Evolutionary conservation across 139 green algal species (phyloP), one percentile per base, ranked within the genome.

Genomic region (Mesostigma viride): DNA sequence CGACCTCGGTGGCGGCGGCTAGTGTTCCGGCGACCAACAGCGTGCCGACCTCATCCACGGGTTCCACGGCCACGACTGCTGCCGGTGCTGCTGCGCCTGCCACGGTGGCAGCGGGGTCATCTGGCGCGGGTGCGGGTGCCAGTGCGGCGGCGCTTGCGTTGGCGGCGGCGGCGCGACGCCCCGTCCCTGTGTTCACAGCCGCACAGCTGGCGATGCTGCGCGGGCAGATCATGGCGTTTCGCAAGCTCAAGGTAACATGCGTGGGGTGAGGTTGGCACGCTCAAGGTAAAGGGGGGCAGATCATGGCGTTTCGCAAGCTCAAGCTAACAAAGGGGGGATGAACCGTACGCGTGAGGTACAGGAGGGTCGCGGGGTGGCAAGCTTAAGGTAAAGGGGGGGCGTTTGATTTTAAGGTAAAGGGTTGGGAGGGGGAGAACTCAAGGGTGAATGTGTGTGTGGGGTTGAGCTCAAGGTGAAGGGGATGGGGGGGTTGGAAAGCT

Each of bases 191-290:
- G 22, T 71, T 71, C 65, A 71, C 65, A 28, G 35, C 35, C 4
- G 33, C 27, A 22, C 65, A 71, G 65, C 46, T 71, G 51, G 31
- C 24, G 26, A 35, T 65, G 1, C 36, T 71, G 17, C 46, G 48
- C 3, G 40, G 47, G n/a, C 65, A 71, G 47, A 71, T 71, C 17
- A 30, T 71, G 27, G 65, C 58, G 3, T 71, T 71, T 30, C 24
- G 46, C 2, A 6, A 24, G 5, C 48, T 71, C 22, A 71, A 71
- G 65, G 65, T 71, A 65, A 34, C 40, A 14, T 24, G 8, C 14
- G 11, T 51, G 14, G 40, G 40, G 8, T 14, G 40, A 51, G 14
- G 14, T 14, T 24, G 40, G 40, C 40, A 24, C 14, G 40, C 40
- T 51, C 40, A 51, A 51, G 40, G n/a, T n/a, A n/a, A n/a, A 51